Evolutionary conservation across 441 rosid genomes (phyloP), one percentile per base, ranked within the genome.

Genomic region (Adansonia grandidieri): DNA sequence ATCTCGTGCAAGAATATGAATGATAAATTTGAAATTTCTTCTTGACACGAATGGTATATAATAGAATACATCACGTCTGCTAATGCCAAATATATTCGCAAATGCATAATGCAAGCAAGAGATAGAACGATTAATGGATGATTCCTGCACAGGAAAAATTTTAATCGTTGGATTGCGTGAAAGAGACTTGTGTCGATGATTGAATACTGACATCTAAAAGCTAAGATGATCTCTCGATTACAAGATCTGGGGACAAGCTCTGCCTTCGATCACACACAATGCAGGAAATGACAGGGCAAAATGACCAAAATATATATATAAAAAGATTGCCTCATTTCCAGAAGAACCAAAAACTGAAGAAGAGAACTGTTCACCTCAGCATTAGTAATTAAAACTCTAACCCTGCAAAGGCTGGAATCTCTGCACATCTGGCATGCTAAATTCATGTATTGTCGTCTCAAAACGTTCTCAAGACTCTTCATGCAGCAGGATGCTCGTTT

Each of bases 401-500:
- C 14, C 73, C 72, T 60, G 63, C 32, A n/a, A 62, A 67, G 74
- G 69, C n/a, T 54, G 64, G 72, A 67, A 75, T 69, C 77, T 70
- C 77, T 65, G 24, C 81, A 63, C 68, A 8, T 50, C 17, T 17
- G 62, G 51, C 65, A 45, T 40, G 78, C 79, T 80, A 60, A 76
- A 58, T 13, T 44, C 17, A 0, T 19, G 42, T 37, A 37, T 37
- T 37, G 64, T 10, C 2, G 62, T 48, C 22, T 22, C 40, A 67
- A 72, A 67, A 32, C 73, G 32, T 9, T 74, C 60, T 65, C 19
- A 14, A 9, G 10, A 42, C 42, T 68, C 5, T 24, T 76, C 78
- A 81, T 6, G 75, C 75, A 80, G 81, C 81, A 54, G 81, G 74
- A 42, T 83, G 81, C 20, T 75, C 85, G 15, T 78, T 82, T 77